Percentiles rank a stretch among this genome's conserved stretches.
Evolutionary conservation across 148 eudicot species (phyloP).

Genomic region (Chenopodium formosanum): DNA sequence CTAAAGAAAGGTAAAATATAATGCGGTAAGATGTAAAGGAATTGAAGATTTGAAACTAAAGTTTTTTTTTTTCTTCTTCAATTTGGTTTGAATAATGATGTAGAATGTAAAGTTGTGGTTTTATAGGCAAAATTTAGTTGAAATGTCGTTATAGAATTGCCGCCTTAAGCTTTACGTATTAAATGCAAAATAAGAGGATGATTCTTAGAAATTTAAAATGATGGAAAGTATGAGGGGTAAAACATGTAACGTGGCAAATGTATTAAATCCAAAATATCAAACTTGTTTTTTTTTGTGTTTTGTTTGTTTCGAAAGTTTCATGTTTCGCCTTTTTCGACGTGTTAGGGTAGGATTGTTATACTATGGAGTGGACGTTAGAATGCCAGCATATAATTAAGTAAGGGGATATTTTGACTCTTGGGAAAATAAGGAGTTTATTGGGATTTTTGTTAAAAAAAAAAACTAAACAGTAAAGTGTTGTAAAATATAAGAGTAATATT

Average conservation of each 20-base stretch:
- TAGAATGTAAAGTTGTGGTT: background rate
- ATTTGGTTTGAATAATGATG: too few relatives aligned
- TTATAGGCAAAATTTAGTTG: background rate
- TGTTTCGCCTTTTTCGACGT: background rate
- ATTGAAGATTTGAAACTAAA: background rate
- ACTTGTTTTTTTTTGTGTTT: background rate
- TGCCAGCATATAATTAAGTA: too few relatives aligned
- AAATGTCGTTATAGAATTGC: conserved; percentile 8
- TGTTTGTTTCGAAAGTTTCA: background rate
- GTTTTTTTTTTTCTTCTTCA: background rate
- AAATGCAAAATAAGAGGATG: background rate
- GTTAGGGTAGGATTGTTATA: background rate
- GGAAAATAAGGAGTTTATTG: too few relatives aligned
- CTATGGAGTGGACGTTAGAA: too few relatives aligned
- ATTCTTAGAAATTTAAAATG: background rate
- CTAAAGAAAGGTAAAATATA: too few relatives aligned
- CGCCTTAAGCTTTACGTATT: background rate
- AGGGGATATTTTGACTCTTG: too few relatives aligned
- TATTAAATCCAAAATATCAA: background rate
- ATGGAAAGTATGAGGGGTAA: background rate
- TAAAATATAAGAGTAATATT: too few relatives aligned
- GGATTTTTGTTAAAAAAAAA: too few relatives aligned
- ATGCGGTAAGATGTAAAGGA: background rate
- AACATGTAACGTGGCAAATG: background rate
- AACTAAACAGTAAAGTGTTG: too few relatives aligned